Percentiles rank a stretch among this genome's conserved stretches.
phyloP scores from a whole-genome alignment of 192 early-diverging fungal genomes.

The Obelidium mucronatum region DNA sequence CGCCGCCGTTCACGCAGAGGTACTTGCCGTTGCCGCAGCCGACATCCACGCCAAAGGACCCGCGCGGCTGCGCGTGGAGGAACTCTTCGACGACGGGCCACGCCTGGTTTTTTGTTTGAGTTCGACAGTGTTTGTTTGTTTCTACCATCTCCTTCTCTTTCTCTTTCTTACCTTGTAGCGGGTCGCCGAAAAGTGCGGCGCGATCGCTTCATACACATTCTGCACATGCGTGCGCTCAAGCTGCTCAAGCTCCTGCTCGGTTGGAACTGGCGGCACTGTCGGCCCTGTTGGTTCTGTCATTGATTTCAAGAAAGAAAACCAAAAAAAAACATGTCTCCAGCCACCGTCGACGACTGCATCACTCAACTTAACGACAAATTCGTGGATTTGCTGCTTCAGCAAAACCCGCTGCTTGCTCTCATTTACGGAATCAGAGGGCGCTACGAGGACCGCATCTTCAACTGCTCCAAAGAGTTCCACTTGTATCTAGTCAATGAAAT shows the following conservation, averaged over 20 bases:
- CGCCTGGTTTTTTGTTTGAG: slow-evolving; percentile 52
- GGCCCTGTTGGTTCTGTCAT: no score
- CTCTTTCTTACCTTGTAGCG: slow-evolving; percentile 79
- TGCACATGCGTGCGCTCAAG: slow-evolving; percentile 86
- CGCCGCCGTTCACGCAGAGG: slow-evolving; percentile 84
- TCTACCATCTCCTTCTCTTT: not conserved
- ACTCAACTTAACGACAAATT: not conserved
- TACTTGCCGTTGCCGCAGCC: slow-evolving; percentile 99
- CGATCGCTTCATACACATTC: slow-evolving; percentile 82
- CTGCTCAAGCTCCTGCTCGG: not conserved
- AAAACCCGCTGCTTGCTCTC: not conserved
- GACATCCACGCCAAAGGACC: slow-evolving; percentile 90
- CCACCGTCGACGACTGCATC: not conserved
- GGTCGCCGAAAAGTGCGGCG: slow-evolving; percentile 91
- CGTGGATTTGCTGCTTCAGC: not conserved
- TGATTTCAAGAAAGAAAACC: no score
- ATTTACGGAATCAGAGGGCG: not conserved
- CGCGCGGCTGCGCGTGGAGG: slow-evolving; percentile 62
- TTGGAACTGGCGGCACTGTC: not conserved
- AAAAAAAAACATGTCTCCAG: no score
- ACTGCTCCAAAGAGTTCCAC: no score
- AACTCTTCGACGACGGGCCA: slow-evolving; percentile 97
- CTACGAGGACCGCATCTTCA: slow-evolving; percentile 6
- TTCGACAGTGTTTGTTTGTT: slow-evolving; percentile 26
- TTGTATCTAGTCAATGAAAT: not conserved